Evolutionary conservation across 2,329 filamentous ascomycete species (phyloP), one percentile per base, ranked within the genome.

Genomic region (Cordyceps farinosa): DNA sequence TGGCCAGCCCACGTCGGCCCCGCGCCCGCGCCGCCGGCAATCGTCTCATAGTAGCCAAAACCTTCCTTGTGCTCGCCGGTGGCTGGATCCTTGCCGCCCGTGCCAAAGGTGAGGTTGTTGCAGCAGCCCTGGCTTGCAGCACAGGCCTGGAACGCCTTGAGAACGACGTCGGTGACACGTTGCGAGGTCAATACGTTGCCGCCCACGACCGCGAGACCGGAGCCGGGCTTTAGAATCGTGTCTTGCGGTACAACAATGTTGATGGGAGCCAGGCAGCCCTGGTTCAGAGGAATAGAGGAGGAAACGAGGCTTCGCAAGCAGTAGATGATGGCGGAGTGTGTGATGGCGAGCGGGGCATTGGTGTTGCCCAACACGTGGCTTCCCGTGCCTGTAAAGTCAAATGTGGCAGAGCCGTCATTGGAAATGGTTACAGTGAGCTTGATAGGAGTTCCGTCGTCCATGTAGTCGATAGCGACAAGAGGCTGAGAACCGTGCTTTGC

Each of bases 1-100:
- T 89, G 88, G 44, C 90, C 90, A 65, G 89, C 80, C 90, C 90
- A 93, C 15, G 81, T 80, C 0, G 87, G 83, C 0, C 90, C 90
- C 0, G 90, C 91, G 34, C 90, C 90, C 45, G 83, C 86, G 0
- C 91, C 91, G 45, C 91, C 90, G 0, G 89, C 88, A 66, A 95
- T 92, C 6, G 90, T 94, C 75, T 95, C 91, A 73, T 94, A 94
- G 79, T 94, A 95, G 10, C 91, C 91, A 71, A 95, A 95, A 0
- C 91, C 91, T 32, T 72, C 65, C 8, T 66, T 65, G 38, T 70
- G 67, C 56, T 85, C 67, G 45, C 72, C 72, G 5, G 66, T 86
- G n/a, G 86, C 80, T n/a, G 82, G 81, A 61, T 84, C 81, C 65
- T 89, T 87, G 50, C 90, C 90, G 61, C 90, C 89, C 69, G 91